Base-by-base conservation (phyloP, 2,329 filamentous ascomycete species). In the Aquanectria penicillioides region DNA sequence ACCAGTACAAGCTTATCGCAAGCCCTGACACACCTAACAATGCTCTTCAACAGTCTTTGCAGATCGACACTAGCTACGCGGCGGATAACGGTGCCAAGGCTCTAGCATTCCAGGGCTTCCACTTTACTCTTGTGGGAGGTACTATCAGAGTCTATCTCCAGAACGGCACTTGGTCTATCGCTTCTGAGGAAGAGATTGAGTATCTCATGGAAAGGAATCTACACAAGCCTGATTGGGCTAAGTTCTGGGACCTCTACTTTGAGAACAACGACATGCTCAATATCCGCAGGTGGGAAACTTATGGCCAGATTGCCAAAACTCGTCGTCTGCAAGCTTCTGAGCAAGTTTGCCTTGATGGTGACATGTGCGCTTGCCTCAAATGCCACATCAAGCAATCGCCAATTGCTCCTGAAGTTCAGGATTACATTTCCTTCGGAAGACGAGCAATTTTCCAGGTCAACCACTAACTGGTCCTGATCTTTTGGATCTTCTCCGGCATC, bases 181-280 rank as follows among this genome's bases (percentile, higher is more conserved):
- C 25, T 4, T 4, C 13, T 3, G 6, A 26, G 1, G 36, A 49
- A 2, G 17, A 46, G 7, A 18, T 51, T 2, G n/a, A 38, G 5
- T 11, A 9, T 13, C 10, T 57, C 9, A 25, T 29, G 31, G 2
- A 4, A 2, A 6, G 17, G 3, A 57, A 47, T 1, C 15, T 69
- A 3, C 56, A 66, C 25, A 44, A 65, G 1, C 64, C 64, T 2
- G 50, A 37, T 0, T 71, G 69, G 69, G 62, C 46, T 6, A 17
- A 36, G 0, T 48, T 60, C 3, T 71, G 69, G 69, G 70, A 73
- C 23, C 23, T 53, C 2, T 63, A 68, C 29, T 73, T 68, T n/a
- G 18, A n/a, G 4, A 51, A 52, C 15, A 56, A 37, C 1, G 64
- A 58, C 6, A 25, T 49, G 15, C 33, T 66, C 28, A 68, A 74